These are phyloP conservation scores for Coccinonectria pachysandricola DNA, from an alignment of 2,329 filamentous ascomycete species.

Conservation along the genomic window DNA sequence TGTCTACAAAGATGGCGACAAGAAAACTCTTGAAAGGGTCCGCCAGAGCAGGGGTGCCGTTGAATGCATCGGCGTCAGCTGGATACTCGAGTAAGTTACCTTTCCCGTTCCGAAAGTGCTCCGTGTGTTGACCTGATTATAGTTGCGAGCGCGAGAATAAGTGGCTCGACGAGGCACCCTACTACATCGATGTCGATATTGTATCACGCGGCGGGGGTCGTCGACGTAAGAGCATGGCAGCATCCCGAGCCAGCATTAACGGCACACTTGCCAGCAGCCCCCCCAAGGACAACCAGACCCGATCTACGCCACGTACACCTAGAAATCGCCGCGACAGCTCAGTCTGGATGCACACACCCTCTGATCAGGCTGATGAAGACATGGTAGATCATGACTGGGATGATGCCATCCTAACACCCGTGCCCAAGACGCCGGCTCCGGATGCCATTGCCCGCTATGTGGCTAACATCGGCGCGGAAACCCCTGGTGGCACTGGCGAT, in stretches of 20 bases:
- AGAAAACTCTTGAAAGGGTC: conserved; percentile 72
- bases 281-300: conserved; percentile 22
- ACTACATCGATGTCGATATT: conserved; percentile 56
- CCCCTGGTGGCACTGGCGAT: conserved; percentile 28
- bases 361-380: conserved; percentile 30
- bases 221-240: conserved; percentile 74
- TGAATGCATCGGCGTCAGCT: conserved; percentile 77
- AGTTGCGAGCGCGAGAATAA: conserved; percentile 67
- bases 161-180: conserved; percentile 65
- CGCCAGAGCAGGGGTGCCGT: conserved; percentile 62
- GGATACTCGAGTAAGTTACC: conserved; percentile 80
- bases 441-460: conserved; percentile 44
- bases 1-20: conserved; percentile 78
- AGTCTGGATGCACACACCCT: conserved; percentile 45
- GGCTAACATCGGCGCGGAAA: conserved; percentile 35
- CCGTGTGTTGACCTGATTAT: too few species aligned
- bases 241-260: conserved; percentile 59
- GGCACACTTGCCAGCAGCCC: conserved; percentile 45
- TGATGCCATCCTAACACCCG: conserved; percentile 39
- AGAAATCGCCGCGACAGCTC: conserved; percentile 43
- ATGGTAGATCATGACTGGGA: conserved; percentile 32
- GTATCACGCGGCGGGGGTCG: conserved; percentile 61
- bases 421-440: conserved; percentile 48
- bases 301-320: conserved; percentile 36
- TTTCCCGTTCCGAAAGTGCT: too few species aligned